A percentile compares a stretch with the other conserved stretches of the same genome.
These are phyloP conservation scores for Luvunga scandens DNA, from an alignment of 345 rosid genomes.

Conservation along the genomic window DNA sequence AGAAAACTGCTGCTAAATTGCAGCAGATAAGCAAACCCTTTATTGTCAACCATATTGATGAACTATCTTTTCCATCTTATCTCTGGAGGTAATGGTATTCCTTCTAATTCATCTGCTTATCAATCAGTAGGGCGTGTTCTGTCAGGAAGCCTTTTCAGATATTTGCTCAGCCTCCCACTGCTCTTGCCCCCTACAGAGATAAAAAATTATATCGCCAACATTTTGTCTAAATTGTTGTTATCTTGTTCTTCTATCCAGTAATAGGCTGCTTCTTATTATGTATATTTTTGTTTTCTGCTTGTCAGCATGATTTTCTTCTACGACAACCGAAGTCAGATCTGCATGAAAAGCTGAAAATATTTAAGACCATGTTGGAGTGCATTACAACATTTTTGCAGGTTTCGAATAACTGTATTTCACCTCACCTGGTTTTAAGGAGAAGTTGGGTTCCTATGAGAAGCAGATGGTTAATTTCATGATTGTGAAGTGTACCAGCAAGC, in stretches of 20 bases:
- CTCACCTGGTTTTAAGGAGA: slow-evolving; percentile 54
- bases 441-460: slow-evolving; percentile 67
- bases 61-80: neutral
- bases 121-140: neutral
- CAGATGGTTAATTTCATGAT: slow-evolving; percentile 61
- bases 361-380: slow-evolving; percentile 70
- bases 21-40: slow-evolving; percentile 47
- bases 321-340: slow-evolving; percentile 72
- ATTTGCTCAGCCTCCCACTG: neutral
- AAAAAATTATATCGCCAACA: neutral
- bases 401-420: slow-evolving; percentile 45
- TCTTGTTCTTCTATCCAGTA: neutral
- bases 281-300: slow-evolving; percentile 15
- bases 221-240: neutral
- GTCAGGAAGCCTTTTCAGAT: neutral
- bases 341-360: slow-evolving; percentile 60
- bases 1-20: slow-evolving; percentile 57
- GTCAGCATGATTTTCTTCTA: slow-evolving; percentile 61
- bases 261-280: slow-evolving; percentile 1
- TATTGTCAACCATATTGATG: neutral
- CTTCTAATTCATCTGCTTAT: neutral
- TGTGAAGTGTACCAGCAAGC: slow-evolving; percentile 53
- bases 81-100: neutral
- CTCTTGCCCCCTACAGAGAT: neutral
- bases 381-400: slow-evolving; percentile 48